Conservation (phyloP, 108 stramenopile species). For the Schizochytrium sp. region DNA sequence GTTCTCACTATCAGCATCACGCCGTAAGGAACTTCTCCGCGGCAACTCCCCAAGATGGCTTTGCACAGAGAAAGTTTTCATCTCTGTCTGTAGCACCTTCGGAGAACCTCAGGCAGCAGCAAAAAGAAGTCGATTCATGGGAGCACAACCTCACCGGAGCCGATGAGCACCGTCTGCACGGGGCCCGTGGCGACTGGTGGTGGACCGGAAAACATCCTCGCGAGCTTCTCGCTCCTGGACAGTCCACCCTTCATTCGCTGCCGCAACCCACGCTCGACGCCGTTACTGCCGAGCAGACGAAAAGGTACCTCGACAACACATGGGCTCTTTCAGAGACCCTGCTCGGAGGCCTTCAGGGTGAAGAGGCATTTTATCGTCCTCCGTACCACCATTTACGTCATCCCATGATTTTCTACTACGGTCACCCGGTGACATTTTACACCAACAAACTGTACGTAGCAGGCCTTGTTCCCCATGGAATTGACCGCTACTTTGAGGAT, state of each 20-base stretch:
- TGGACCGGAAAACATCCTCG: constrained; percentile 29
- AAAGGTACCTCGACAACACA: constrained; percentile 91
- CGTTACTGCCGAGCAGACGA: not conserved
- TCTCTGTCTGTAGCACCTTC: not conserved
- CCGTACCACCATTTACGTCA: constrained; percentile 87
- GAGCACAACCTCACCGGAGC: constrained; percentile 57
- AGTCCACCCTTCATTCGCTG: not conserved
- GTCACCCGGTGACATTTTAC: constrained; percentile 89
- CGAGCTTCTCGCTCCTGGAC: constrained; percentile 6
- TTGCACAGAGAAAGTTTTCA: not conserved
- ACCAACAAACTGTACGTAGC: constrained; percentile 91
- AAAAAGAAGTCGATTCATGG: constrained; percentile 32
- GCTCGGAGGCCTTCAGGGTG: constrained; percentile 88
- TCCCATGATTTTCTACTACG: constrained; percentile 94
- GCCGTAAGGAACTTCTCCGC: not conserved
- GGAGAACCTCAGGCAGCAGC: not conserved
- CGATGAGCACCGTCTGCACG: not conserved
- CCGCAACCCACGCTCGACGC: constrained; percentile 14
- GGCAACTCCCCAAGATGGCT: not conserved
- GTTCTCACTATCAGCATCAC: too few species aligned
- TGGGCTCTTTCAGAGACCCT: constrained; percentile 90
- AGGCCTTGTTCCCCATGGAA: constrained; percentile 81
- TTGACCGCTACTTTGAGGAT: constrained; percentile 81
- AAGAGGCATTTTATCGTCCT: constrained; percentile 88
- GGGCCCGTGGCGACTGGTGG: constrained; percentile 52